Conservation (phyloP, 306 rosid genomes). For the Mimosa pudica region DNA sequence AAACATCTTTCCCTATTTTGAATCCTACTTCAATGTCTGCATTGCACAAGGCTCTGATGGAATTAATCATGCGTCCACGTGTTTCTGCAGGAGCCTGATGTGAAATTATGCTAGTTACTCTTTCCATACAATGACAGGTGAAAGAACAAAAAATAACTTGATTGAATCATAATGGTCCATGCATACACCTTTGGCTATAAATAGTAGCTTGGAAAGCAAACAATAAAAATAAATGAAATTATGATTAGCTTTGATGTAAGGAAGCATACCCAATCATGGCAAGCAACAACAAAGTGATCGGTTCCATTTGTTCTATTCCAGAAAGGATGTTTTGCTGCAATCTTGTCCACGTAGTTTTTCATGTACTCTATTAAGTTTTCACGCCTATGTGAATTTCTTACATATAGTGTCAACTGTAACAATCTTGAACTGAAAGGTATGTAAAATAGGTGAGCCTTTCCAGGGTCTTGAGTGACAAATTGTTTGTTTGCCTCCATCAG, state of each 20-base stretch:
- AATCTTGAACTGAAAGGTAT: slow-evolving; percentile 91
- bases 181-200: not conserved
- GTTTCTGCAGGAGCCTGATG: slow-evolving; percentile 97
- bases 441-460: slow-evolving; percentile 85
- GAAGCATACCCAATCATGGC: slow-evolving; percentile 95
- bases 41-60: slow-evolving; percentile 92
- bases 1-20: slow-evolving; percentile 83
- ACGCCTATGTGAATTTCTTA: slow-evolving; percentile 67
- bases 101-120: slow-evolving; percentile 41
- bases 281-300: slow-evolving; percentile 94
- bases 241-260: slow-evolving; percentile 26
- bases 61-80: slow-evolving; percentile 56
- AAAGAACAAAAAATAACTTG: slow-evolving; percentile 37
- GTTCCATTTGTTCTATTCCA: slow-evolving; percentile 93
- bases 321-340: slow-evolving; percentile 69
- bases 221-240: slow-evolving; percentile 2
- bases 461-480: slow-evolving; percentile 64
- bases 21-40: slow-evolving; percentile 86
- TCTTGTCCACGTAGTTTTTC: slow-evolving; percentile 57
- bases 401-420: slow-evolving; percentile 70
- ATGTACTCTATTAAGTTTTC: slow-evolving; percentile 65
- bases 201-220: not conserved
- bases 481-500: slow-evolving; percentile 67
- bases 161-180: slow-evolving; percentile 35
- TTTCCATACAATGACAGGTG: slow-evolving; percentile 40